phyloP scores from a whole-genome alignment of 352 stramenopile genomes.

The Phytophthora cactorum region DNA sequence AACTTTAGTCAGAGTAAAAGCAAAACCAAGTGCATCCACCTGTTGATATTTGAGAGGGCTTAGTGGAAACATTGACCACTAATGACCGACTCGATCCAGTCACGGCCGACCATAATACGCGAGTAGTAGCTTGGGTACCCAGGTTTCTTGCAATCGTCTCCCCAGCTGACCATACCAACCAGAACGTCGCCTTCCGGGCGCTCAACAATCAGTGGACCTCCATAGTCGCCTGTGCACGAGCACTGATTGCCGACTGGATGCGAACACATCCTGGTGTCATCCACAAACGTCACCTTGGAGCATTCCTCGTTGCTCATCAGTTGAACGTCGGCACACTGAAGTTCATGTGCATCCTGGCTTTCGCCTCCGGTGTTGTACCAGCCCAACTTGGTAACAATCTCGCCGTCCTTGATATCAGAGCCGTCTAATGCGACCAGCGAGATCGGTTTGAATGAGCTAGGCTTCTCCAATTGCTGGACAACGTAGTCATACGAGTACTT shows the following conservation, averaged over 20 bases:
- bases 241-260: constrained; percentile 28
- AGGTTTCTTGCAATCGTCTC: constrained; percentile 42
- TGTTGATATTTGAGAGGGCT: neutral
- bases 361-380: constrained; percentile 37
- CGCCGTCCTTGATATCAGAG: constrained; percentile 36
- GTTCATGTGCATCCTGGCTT: constrained; percentile 18
- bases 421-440: constrained; percentile 26
- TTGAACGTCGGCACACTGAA: constrained; percentile 45
- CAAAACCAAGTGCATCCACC: too few species aligned
- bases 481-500: constrained; percentile 40
- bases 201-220: constrained; percentile 48
- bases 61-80: constrained; percentile 14
- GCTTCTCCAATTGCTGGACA: constrained; percentile 45
- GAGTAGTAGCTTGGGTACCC: constrained; percentile 56
- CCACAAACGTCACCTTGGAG: constrained; percentile 30
- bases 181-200: constrained; percentile 31
- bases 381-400: constrained; percentile 35
- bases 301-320: constrained; percentile 46
- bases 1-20: too few species aligned
- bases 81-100: constrained; percentile 41
- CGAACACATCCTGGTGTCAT: constrained; percentile 50
- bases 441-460: constrained; percentile 42
- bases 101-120: constrained; percentile 38
- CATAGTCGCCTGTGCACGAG: constrained; percentile 62
- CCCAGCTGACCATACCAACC: constrained; percentile 56